A percentile compares a stretch with the other conserved stretches of the same genome.
Conservation (phyloP, 2,329 filamentous ascomycete species). For the Ophiocordyceps sinensis region DNA sequence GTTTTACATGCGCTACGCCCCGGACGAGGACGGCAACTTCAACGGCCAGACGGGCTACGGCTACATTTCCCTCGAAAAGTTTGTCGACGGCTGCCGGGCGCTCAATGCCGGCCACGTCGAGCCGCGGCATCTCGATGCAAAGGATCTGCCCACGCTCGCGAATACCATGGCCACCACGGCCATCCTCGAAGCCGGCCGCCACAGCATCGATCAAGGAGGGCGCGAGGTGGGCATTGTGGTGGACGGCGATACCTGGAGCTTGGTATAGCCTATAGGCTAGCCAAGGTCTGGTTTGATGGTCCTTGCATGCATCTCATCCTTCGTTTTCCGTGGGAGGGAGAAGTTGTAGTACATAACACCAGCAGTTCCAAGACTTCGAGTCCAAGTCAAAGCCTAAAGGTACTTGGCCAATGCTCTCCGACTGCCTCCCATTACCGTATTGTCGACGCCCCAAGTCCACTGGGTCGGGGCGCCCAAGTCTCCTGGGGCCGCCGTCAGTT, state of each 20-base stretch:
- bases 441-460: no score
- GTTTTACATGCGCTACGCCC: conserved; percentile 90
- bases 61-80: conserved; percentile 92
- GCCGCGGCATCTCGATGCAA: conserved; percentile 62
- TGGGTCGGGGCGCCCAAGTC: no score
- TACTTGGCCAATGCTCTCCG: no score
- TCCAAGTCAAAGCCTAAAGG: no score
- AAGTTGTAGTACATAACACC: no score
- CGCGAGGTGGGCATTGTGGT: conserved; percentile 62
- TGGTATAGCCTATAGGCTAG: no score
- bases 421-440: no score
- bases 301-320: no score
- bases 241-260: conserved; percentile 50
- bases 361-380: no score
- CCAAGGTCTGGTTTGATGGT: conserved; percentile 4
- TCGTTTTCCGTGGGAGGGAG: no score
- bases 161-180: conserved; percentile 89
- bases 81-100: conserved; percentile 71
- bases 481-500: no score
- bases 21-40: conserved; percentile 91
- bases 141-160: conserved; percentile 68
- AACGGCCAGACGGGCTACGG: conserved; percentile 83
- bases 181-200: conserved; percentile 74
- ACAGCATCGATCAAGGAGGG: conserved; percentile 64
- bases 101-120: conserved; percentile 62